Evolutionary conservation across 305 asterid genomes (phyloP), one percentile per base, ranked within the genome.

Genomic region (Rubia tinctorum): DNA sequence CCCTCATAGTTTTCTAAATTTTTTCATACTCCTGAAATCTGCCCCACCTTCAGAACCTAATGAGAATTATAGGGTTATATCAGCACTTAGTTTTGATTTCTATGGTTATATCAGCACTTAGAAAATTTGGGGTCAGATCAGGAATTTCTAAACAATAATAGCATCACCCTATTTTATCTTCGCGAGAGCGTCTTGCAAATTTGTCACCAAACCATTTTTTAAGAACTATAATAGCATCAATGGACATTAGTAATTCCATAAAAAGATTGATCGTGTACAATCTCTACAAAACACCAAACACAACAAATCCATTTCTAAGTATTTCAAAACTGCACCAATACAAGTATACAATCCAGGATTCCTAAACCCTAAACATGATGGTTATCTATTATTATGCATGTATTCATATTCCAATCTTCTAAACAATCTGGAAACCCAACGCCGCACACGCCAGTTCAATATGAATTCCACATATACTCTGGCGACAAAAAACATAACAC

Each of bases 401-500:
- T 72, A 91, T 43, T 89, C 90, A 77, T 89, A 91, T 77, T 88
- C 88, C 80, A 89, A 66, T 77, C 81, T 83, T 78, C 79, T 78
- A 55, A 92, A 84, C 71, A 92, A n/a, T 74, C 65, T 90, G 40
- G 92, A 83, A 22, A 91, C 94, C 97, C 97, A 90, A 25, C 85
- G 86, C 43, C 82, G 83, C 61, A 92, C 96, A 40, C 89, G 90
- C 60, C 83, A 78, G 82, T 92, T 92, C 85, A 92, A 82, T 8
- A 95, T 88, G 83, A 85, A 92, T 69, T 96, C 97, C 62, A 80
- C 86, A 72, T 88, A 17, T 66, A 88, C 72, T 78, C 97, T 97
- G 75, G 90, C 96, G 83, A 92, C 82, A 80, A 92, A 92, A 86
- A 80, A 90, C 67, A 83, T 17, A 51, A 88, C 88, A 76, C 97